phyloP scores from a whole-genome alignment of 2,329 filamentous ascomycete species.

The Xylaria hypoxylon region DNA sequence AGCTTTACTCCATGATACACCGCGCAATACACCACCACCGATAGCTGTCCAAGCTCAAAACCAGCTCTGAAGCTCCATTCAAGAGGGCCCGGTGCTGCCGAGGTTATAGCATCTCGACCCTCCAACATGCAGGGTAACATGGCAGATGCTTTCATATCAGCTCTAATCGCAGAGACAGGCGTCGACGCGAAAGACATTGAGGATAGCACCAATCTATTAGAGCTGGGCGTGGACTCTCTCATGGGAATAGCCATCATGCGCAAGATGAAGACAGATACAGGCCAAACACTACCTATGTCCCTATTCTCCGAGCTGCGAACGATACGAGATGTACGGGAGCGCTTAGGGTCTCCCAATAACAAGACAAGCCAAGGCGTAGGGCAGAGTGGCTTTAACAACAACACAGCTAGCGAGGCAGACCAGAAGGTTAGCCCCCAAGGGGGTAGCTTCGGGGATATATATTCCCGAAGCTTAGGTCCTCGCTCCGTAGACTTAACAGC shows the following conservation, averaged over 20 bases:
- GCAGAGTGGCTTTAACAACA: neutral
- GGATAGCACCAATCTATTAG: constrained; percentile 39
- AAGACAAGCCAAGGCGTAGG: neutral
- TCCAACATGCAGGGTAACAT: constrained; percentile 6
- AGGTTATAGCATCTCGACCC: neutral
- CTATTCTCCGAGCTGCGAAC: constrained; percentile 42
- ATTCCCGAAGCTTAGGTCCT: neutral
- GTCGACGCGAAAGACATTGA: constrained; percentile 39
- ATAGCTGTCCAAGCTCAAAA: neutral
- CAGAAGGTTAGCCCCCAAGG: neutral
- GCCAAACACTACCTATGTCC: constrained; percentile 37
- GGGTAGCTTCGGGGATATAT: neutral
- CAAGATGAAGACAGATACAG: constrained; percentile 41
- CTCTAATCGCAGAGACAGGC: constrained; percentile 43
- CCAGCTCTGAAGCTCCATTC: neutral
- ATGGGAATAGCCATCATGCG: constrained; percentile 45
- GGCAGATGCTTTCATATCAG: constrained; percentile 34
- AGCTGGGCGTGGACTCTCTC: constrained; percentile 48
- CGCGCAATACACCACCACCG: neutral
- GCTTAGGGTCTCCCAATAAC: constrained; percentile 25
- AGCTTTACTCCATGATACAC: neutral
- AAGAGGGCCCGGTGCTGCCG: too few species aligned
- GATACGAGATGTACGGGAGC: constrained; percentile 38
- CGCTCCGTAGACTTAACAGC: constrained; percentile 16
- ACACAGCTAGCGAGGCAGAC: neutral